Evolutionary conservation across 129 eudicot species (phyloP), one percentile per base, ranked within the genome.

Genomic region (Lactuca saligna): DNA sequence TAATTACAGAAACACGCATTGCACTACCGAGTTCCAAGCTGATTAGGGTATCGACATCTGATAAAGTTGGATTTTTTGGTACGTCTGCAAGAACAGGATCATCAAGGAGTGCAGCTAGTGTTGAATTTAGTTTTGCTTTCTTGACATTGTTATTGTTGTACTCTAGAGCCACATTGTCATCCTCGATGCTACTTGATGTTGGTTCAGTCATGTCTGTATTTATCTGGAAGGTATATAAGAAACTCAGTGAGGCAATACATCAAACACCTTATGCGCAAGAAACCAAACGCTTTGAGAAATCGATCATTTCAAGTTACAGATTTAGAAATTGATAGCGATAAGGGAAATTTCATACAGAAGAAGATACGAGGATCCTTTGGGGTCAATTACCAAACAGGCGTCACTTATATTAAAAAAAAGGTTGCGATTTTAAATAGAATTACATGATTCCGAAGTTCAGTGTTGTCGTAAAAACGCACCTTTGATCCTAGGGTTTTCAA

Each of bases 1-100:
- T 93, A 48, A 85, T 81, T 56, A 89, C 77, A 55, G 88, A 76
- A 66, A 89, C 75, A 57, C 95, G 88, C 98, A 93, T 93, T 57
- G 97, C 98, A 51, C 97, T 93, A 59, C 98, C 96, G 16, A 93
- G 98, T 75, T 93, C 96, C 78, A 82, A 76, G 80, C 85, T 89
- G 72, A 93, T 93, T 71, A 89, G 95, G 48, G 92, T 93, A 78
- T 93, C 95, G 3, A 93, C 98, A 33, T 89, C 92, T 14, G 97
- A 79, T 14, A 93, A 65, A 8, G 95, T 44, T 4, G 97, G 97
- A 6, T 84, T 84, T 59, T 75, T 87, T 7, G 98, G 88, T 50
- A 93, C 92, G 75, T 89, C 95, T 14, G 90, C 68, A 51, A 93
- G 97, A 41, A 93, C 77, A n/a, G 96, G 97, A 78, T 93, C 98